Base-by-base conservation (phyloP, 192 early-diverging fungal species). In the Coemansia sp. region DNA sequence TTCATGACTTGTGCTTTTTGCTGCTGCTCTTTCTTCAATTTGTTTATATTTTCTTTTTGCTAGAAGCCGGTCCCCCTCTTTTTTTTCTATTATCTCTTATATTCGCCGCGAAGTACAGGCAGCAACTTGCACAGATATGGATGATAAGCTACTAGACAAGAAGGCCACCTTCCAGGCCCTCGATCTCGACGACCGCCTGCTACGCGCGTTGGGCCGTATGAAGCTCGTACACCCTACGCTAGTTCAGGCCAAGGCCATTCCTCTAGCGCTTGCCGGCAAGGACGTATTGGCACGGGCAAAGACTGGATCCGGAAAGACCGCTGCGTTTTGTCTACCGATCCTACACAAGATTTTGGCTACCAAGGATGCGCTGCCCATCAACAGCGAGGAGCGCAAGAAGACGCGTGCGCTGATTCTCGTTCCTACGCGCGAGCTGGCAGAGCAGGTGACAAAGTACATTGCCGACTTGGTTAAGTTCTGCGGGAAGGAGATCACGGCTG, bases 251-350 rank as follows among this genome's bases (percentile, higher is more conserved):
- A 88, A 87, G 34, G 90, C 91, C 2, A 96, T 99, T 65, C 95
- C 97, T 10, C 85, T 98, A 7, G 94, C 94, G 20, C 84, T 99
- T 6, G 75, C 89, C 36, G 96, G 97, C 45, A 96, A 94, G 69
- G 96, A 99, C 70, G 90, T 99, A 58, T 82, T 98, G 46, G 97
- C 95, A 11, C 84, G 90, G 45, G 96, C 97, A 22, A 86, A 93
- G 51, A 99, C 96, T 0, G 97, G 97, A 31, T 93, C 91, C 27
- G 97, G 97, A 68, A 99, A 99, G 82, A 98, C 97, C 6, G 93
- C 95, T 17, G 97, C 97, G 4, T 99, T 96, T 80, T 88, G 90
- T 59, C 72, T 98, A 24, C 96, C 97, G 1, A 78, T 98, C 17
- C 75, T 98, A 27, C 95, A 98, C 84, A 95, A 95, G 76, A 94